Percentiles rank a stretch among this genome's conserved stretches.
Conservation (phyloP, 805 yeast species). For the Schizosaccharomyces lindneri region DNA sequence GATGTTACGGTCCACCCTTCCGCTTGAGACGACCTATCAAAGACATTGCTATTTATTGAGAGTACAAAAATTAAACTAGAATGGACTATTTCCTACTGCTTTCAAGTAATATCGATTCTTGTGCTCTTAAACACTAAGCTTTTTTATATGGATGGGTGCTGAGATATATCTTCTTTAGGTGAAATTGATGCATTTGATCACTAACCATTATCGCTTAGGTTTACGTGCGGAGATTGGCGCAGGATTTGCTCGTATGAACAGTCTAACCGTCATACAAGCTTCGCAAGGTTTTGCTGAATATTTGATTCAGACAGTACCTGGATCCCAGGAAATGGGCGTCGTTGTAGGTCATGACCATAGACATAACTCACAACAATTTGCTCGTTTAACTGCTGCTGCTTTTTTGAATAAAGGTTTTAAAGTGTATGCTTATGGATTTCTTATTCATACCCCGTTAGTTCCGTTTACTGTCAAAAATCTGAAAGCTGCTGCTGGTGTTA, state of each 20-base stretch:
- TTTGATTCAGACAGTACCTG: conserved; percentile 2
- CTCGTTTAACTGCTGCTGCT: conserved; percentile 50
- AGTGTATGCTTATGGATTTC: conserved; percentile 24
- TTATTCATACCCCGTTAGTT: conserved; percentile 70
- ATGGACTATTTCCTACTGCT: too few relatives aligned
- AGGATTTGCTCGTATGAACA: conserved; percentile 74
- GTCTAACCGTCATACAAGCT: conserved; percentile 69
- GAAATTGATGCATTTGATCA: too few relatives aligned
- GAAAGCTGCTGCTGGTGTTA: conserved; percentile 55
- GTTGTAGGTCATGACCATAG: conserved; percentile 89
- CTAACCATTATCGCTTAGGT: conserved; percentile 13
- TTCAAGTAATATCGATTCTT: too few relatives aligned
- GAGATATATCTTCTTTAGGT: too few relatives aligned
- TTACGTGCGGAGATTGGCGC: conserved; percentile 72
- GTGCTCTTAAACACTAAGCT: too few relatives aligned
- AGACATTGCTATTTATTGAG: too few relatives aligned
- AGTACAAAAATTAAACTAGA: too few relatives aligned
- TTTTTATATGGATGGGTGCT: too few relatives aligned
- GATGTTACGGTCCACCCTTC: too few relatives aligned
- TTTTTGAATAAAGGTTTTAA: conserved; percentile 43
- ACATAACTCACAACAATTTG: conserved; percentile 53
- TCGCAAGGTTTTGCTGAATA: conserved; percentile 31
- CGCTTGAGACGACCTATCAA: too few relatives aligned
- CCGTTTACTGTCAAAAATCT: conserved; percentile 56
- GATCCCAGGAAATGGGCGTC: conserved; percentile 17